Conservation (phyloP, 1,139 yeast species). For the Debaryomyces sp. region DNA sequence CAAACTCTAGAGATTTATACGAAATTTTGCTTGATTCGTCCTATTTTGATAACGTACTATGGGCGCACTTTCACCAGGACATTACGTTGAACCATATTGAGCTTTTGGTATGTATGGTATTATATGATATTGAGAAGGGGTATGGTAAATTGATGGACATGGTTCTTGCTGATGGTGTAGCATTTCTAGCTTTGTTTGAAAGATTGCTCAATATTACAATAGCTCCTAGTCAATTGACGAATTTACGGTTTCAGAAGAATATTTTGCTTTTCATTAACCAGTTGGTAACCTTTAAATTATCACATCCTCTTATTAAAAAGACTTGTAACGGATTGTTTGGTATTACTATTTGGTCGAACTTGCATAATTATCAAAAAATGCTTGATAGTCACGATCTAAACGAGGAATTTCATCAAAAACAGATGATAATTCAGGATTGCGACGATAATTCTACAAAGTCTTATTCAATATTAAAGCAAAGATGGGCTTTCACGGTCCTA, state of each 20-base stretch:
- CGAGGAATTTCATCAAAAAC: not conserved
- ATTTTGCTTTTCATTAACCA: conserved; percentile 7
- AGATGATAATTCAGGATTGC: conserved; percentile 7
- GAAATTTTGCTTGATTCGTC: conserved; percentile 21
- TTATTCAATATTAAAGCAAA: conserved; percentile 14
- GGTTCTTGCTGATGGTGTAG: conserved; percentile 13
- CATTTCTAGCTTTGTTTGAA: conserved; percentile 22
- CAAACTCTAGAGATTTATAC: conserved; percentile 10
- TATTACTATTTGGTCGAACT: conserved; percentile 35
- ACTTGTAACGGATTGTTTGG: conserved; percentile 37
- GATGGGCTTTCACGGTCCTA: conserved; percentile 22
- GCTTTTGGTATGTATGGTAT: conserved; percentile 26
- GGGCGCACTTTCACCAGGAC: conserved; percentile 44
- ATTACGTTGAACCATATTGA: conserved; percentile 42
- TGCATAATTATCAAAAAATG: conserved; percentile 21
- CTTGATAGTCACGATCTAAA: conserved; percentile 7
- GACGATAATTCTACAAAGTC: conserved; percentile 5
- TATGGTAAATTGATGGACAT: conserved; percentile 4
- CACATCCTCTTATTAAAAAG: conserved; percentile 20
- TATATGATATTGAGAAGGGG: conserved; percentile 12
- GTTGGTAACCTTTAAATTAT: conserved; percentile 5
- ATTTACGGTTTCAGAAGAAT: conserved; percentile 5
- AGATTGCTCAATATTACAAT: conserved; percentile 21
- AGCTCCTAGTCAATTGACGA: conserved; percentile 7
- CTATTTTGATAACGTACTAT: conserved; percentile 33